Evolutionary conservation across 345 rosid species (phyloP).

Genomic region (Stellera chamaejasme): DNA sequence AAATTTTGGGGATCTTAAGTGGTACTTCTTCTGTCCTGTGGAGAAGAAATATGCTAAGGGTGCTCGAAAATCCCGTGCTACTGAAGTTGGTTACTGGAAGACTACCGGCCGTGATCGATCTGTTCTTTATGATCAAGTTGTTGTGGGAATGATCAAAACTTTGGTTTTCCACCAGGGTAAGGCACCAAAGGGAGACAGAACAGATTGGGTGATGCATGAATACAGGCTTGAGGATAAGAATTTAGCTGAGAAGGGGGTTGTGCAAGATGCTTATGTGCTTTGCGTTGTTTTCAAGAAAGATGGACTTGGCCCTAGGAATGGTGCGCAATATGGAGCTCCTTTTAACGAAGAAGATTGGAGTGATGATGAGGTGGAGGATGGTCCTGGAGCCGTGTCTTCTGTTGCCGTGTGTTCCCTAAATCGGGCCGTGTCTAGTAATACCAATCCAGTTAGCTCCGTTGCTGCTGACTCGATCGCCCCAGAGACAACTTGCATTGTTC

Average conservation of each 20-base stretch:
- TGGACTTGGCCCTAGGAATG: conserved; percentile 66
- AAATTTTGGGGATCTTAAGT: conserved; percentile 52
- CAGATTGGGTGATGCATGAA: conserved; percentile 88
- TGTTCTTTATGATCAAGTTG: conserved; percentile 28
- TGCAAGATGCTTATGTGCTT: conserved; percentile 49
- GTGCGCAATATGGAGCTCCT: conserved; percentile 76
- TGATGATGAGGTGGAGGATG: conserved; percentile 27
- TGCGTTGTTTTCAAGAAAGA: conserved; percentile 53
- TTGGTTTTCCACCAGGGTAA: conserved; percentile 53
- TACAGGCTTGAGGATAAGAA: conserved; percentile 46
- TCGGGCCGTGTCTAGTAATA: neutral
- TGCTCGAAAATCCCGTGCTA: conserved; percentile 33
- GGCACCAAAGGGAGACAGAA: conserved; percentile 39
- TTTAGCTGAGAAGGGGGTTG: conserved; percentile 26
- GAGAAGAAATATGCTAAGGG: conserved; percentile 53
- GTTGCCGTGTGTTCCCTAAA: neutral
- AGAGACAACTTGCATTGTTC: conserved; percentile 4
- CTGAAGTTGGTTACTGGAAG: conserved; percentile 67
- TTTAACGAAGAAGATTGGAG: conserved; percentile 75
- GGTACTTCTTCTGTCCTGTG: conserved; percentile 77
- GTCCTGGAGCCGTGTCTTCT: conserved; percentile 6
- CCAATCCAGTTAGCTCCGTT: conserved; percentile 9
- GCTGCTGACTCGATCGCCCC: conserved; percentile 13
- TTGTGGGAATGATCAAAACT: conserved; percentile 56
- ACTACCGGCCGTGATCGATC: conserved; percentile 59